A percentile compares a stretch with the other conserved stretches of the same genome.
These are phyloP conservation scores for Kalanchoe fedtschenkoi DNA, from an alignment of 164 flowering plant genomes.

Conservation along the genomic window DNA sequence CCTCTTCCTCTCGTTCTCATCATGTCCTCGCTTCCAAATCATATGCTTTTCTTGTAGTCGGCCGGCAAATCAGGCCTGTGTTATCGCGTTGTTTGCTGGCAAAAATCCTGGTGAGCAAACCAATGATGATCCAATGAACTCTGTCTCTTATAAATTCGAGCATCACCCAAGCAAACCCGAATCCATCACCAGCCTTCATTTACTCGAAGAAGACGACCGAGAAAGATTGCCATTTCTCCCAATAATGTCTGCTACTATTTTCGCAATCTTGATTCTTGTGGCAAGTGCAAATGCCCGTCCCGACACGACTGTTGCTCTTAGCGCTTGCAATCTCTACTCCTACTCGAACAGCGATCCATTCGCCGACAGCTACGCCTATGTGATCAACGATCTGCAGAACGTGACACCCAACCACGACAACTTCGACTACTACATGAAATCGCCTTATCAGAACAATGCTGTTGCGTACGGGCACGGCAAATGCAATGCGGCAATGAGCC, in stretches of 20 bases:
- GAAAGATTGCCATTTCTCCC: not conserved
- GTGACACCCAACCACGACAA: not conserved
- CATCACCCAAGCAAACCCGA: too few relatives aligned
- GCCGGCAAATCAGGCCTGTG: too few relatives aligned
- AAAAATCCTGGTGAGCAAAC: too few relatives aligned
- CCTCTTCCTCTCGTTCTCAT: too few relatives aligned
- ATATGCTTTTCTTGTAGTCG: too few relatives aligned
- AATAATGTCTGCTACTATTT: not conserved
- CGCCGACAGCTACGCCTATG: constrained; percentile 2
- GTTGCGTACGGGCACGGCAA: not conserved
- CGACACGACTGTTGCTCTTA: not conserved
- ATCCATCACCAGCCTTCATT: too few relatives aligned
- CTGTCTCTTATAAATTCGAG: too few relatives aligned
- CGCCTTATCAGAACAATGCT: not conserved
- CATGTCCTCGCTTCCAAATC: too few relatives aligned
- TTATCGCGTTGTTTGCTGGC: too few relatives aligned
- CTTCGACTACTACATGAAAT: constrained; percentile 1
- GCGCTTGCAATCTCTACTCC: not conserved
- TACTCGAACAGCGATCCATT: constrained; percentile 4
- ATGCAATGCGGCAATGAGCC: not conserved
- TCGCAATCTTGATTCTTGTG: not conserved
- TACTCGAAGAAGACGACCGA: too few relatives aligned
- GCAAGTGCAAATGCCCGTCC: not conserved
- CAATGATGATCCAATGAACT: too few relatives aligned
- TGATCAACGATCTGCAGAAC: constrained; percentile 1